Base-by-base conservation (phyloP, 2,329 filamentous ascomycete genomes). In the Neonectria magnoliae region DNA sequence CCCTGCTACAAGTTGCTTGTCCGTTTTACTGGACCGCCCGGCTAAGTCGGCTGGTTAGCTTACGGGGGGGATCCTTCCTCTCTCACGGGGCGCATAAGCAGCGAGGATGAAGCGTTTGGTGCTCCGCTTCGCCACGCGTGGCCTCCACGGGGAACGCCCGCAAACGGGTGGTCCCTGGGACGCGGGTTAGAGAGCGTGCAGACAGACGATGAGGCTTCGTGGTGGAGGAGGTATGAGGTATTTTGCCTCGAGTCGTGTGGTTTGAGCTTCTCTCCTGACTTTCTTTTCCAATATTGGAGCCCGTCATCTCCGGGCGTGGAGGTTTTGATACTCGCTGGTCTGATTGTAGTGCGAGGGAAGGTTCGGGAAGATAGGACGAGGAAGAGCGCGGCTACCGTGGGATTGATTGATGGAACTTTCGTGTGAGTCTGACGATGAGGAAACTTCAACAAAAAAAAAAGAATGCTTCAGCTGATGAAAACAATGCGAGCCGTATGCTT, bases 41-140 rank as follows among this genome's bases (percentile, higher is more conserved):
- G 71, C 66, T 73, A 73, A 67, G 65, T 62, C 71, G 71, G 71
- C 68, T 73, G 56, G 56, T 20, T 33, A 44, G 61, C 60, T 50
- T 41, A 44, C 29, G 10, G 53, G 60, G 63, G 52, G 52, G 27
- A 27, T 18, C 25, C n/a, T 29, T 2, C 50, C 25, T 27, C 25
- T 27, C 31, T 62, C 64, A 71, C 66, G 64, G 68, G 31, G 29
- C 29, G 4, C 29, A 29, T 29, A 29, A 29, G 29, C 29, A 36
- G 52, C 45, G 18, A 11, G 56, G 38, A 64, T 60, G 56, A 64
- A 60, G 44, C 56, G 44, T 60, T 45, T 36, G 33, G n/a, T 29
- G 48, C 51, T 64, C 61, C 61, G 61, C 61, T 60, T 55, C 33
- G 50, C 42, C 42, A 25, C 25, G 50, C 55, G 50, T 58, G 44